Conservation (phyloP, 2,329 filamentous ascomycete genomes). For the Hypoxylon sp. region DNA sequence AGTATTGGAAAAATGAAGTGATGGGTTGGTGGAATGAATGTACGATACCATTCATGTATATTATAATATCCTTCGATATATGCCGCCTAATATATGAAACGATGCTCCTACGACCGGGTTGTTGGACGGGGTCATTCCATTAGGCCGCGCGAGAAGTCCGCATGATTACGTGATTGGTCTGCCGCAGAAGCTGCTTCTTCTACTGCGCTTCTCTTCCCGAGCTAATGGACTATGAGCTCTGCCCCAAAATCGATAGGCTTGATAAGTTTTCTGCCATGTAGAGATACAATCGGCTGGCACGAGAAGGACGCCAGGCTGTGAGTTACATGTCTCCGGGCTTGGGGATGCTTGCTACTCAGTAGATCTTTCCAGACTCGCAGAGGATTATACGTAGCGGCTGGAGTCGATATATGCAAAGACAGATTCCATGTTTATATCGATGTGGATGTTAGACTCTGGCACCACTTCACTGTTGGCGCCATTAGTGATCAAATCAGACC, state of each 20-base stretch:
- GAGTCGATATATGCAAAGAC: neutral
- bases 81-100: neutral
- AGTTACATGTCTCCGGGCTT: neutral
- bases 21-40: neutral
- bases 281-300: no score
- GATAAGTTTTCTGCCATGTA: no score
- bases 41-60: constrained; percentile 36
- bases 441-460: neutral
- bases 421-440: neutral
- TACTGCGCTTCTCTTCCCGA: no score
- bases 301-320: no score
- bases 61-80: constrained; percentile 14
- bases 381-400: neutral
- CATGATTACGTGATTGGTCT: no score
- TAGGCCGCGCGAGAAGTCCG: no score
- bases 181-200: no score
- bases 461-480: neutral
- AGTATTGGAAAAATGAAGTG: constrained; percentile 1
- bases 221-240: no score
- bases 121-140: no score
- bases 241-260: no score
- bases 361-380: neutral
- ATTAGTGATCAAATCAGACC: neutral
- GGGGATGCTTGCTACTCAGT: neutral
- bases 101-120: neutral